A percentile compares a stretch with the other conserved stretches of the same genome.
Evolutionary conservation across 139 green algal species (phyloP).

Genomic region (Chlamydomonas eustigma): DNA sequence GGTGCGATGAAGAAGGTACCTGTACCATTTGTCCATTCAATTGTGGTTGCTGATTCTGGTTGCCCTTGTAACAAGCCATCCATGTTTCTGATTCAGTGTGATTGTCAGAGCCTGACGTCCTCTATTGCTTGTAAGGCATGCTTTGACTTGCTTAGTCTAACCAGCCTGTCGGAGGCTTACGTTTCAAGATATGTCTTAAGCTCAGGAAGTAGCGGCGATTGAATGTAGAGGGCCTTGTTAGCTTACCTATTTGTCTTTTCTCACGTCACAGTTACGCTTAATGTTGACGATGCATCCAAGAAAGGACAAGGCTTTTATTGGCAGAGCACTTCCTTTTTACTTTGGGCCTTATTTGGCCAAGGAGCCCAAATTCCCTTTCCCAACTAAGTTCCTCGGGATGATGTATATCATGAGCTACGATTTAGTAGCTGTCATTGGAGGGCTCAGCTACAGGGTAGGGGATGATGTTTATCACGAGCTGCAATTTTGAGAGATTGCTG

Average conservation of each 20-base stretch:
- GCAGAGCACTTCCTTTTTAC: not conserved
- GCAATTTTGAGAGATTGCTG: no score
- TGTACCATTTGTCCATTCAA: not conserved
- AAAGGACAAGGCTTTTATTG: not conserved
- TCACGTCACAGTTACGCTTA: not conserved
- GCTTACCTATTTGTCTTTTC: no score
- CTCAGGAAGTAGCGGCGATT: no score
- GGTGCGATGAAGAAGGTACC: not conserved
- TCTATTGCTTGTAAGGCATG: no score
- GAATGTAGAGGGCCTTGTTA: no score
- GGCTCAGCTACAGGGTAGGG: not conserved
- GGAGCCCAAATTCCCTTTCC: not conserved
- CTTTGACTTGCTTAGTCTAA: no score
- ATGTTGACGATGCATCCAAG: not conserved
- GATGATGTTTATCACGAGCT: no score
- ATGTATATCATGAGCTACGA: not conserved
- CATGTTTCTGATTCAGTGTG: no score
- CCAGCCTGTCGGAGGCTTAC: no score
- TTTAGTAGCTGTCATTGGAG: not conserved
- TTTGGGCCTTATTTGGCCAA: not conserved
- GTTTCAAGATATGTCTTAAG: no score
- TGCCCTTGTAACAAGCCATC: not conserved
- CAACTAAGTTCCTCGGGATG: not conserved
- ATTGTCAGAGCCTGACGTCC: no score
- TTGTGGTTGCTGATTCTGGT: not conserved